Conservation (phyloP, 2,329 filamentous ascomycete species). For the Endocalyx cinctus region DNA sequence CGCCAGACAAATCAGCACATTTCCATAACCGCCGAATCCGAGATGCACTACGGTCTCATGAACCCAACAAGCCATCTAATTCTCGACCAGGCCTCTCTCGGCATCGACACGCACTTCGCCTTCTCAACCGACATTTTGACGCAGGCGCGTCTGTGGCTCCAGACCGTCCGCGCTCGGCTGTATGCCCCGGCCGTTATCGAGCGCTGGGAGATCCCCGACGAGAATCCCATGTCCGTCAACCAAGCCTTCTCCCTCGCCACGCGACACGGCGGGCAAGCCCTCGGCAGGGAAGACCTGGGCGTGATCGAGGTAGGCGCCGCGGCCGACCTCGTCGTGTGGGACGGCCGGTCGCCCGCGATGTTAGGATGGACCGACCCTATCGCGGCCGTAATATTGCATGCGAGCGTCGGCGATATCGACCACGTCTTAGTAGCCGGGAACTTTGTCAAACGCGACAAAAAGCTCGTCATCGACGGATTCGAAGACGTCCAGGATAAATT, state of each 20-base stretch:
- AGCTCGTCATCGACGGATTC: conserved; percentile 18
- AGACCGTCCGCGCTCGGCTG: conserved; percentile 14
- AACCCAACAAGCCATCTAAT: conserved; percentile 35
- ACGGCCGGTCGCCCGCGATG: conserved; percentile 40
- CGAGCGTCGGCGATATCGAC: conserved; percentile 44
- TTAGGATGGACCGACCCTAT: conserved; percentile 50
- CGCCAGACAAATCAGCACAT: conserved; percentile 44
- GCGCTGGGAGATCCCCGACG: conserved; percentile 34
- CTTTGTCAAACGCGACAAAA: conserved; percentile 39
- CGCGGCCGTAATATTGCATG: conserved; percentile 49
- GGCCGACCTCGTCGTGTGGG: conserved; percentile 47
- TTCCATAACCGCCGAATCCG: conserved; percentile 51
- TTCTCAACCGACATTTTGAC: conserved; percentile 44
- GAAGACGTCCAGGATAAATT: conserved; percentile 22
- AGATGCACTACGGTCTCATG: conserved; percentile 49
- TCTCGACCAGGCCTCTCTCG: conserved; percentile 44
- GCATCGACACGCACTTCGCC: conserved; percentile 49
- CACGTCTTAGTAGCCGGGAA: conserved; percentile 43
- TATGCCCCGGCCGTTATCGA: conserved; percentile 20
- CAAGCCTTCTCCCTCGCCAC: conserved; percentile 51
- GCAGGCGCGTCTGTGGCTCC: conserved; percentile 49
- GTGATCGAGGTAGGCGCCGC: conserved; percentile 42
- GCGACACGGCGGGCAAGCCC: conserved; percentile 40
- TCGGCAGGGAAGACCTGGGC: conserved; percentile 45
- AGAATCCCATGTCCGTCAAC: conserved; percentile 43